These are phyloP conservation scores for Fraxinus dipetala DNA, from an alignment of 305 asterid genomes.

Conservation along the genomic window DNA sequence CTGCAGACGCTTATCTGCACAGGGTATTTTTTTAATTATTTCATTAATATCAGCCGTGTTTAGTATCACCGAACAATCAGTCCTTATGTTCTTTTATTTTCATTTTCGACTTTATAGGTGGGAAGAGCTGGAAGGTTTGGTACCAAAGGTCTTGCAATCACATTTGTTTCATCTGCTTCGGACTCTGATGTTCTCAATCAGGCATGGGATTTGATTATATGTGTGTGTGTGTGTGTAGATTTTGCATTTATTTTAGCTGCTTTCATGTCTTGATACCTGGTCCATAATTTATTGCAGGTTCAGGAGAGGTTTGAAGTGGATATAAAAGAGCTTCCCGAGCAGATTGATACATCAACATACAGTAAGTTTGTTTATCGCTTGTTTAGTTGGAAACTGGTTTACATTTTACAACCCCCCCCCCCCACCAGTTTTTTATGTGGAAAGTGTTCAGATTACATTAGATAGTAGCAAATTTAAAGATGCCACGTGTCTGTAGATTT, in stretches of 20 bases:
- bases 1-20: slow-evolving; percentile 84
- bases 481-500: background rate
- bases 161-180: slow-evolving; percentile 76
- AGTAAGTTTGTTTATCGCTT: slow-evolving; percentile 30
- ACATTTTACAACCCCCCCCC: background rate
- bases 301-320: slow-evolving; percentile 60
- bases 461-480: background rate
- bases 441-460: background rate
- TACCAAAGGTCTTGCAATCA: slow-evolving; percentile 85
- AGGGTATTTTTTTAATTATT: slow-evolving; percentile 41
- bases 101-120: slow-evolving; percentile 38
- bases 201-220: slow-evolving; percentile 31
- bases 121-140: slow-evolving; percentile 95
- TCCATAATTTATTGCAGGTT: slow-evolving; percentile 28
- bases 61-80: background rate
- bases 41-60: background rate
- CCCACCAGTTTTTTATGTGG: background rate
- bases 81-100: background rate
- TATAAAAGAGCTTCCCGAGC: slow-evolving; percentile 58
- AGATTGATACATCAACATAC: slow-evolving; percentile 54
- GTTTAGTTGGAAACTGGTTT: background rate
- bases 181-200: slow-evolving; percentile 89
- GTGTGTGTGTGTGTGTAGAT: background rate
- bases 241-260: background rate
- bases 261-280: background rate